Evolutionary conservation across 176 grass and related monocot species (phyloP), one percentile per base, ranked within the genome.

Genomic region (Tillandsia leiboldiana): DNA sequence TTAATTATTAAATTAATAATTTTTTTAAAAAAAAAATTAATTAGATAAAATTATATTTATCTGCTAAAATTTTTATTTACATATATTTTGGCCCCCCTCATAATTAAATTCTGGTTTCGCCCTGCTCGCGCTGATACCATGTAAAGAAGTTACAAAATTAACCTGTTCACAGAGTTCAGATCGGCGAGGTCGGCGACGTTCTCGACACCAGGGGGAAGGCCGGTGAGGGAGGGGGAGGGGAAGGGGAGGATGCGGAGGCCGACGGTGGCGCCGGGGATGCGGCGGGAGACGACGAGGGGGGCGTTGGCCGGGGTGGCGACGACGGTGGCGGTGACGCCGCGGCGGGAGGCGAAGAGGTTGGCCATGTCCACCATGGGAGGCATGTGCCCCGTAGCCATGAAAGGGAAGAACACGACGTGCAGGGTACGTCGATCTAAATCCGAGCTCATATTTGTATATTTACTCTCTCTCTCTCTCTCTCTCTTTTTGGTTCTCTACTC

Each of bases 281-380:
- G 47, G 7, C 50, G 70, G 12, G 51, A 15, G 13, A 47, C 50
- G 26, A 72, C 4, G 52, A 33, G 24, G 0, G 9, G 26, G 70
- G 70, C 70, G 27, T 58, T 56, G 53, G 51, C 51, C 12, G 26
- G 12, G 52, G 70, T 72, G 70, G 70, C 23, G 70, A 72, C 2
- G 26, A 72, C 0, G 33, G 33, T 17, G 26, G 70, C 12, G 47
- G n/a, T 15, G 48, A 20, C 51, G 47, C n/a, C 67, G 17, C 67
- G 48, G 10, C 48, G 67, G 49, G 67, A 20, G 15, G 67, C 42
- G 67, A 69, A 69, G 26, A 72, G 70, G 52, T 72, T 72, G 27
- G 70, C 70, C 70, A 72, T 72, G 70, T 72, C 70, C 24, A 72
- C 70, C 26, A 3, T 12, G 24, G 70, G 70, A 52, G 58, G 27